Evolutionary conservation across 208 protist genomes (phyloP).

Genomic region (Wallacemonas rigidus): DNA sequence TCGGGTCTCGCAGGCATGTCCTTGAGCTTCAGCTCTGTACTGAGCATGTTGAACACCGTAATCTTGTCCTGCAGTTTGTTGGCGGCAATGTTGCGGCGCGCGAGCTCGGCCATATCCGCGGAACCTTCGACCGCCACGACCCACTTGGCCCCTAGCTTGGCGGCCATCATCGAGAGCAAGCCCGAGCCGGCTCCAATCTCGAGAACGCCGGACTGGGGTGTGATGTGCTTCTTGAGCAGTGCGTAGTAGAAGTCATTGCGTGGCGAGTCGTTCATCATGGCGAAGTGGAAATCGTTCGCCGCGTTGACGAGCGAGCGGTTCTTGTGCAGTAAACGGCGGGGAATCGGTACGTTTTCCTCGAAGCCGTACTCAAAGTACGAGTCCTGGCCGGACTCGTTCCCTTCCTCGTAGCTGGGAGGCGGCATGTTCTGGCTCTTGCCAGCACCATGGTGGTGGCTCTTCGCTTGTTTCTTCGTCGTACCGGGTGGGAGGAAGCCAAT

Average conservation of each 20-base stretch:
- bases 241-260: slow-evolving; percentile 92
- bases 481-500: slow-evolving; percentile 60
- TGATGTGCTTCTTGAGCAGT: slow-evolving; percentile 70
- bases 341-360: slow-evolving; percentile 72
- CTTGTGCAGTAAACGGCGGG: slow-evolving; percentile 59
- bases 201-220: slow-evolving; percentile 83
- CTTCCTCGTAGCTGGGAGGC: background rate
- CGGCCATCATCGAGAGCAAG: slow-evolving; percentile 92
- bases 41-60: slow-evolving; percentile 89
- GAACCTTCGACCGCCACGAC: slow-evolving; percentile 93
- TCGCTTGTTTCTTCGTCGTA: slow-evolving; percentile 22
- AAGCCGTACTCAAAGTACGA: slow-evolving; percentile 73
- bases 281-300: slow-evolving; percentile 95
- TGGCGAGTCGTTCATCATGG: slow-evolving; percentile 93
- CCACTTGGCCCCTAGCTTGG: slow-evolving; percentile 85
- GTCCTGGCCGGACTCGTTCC: slow-evolving; percentile 21
- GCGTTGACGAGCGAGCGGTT: slow-evolving; percentile 78
- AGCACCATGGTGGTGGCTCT: background rate
- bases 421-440: slow-evolving; percentile 9
- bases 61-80: slow-evolving; percentile 80
- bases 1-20: slow-evolving; percentile 74
- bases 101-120: slow-evolving; percentile 79
- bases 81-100: slow-evolving; percentile 64
- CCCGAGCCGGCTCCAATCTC: slow-evolving; percentile 93
- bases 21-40: slow-evolving; percentile 66